Evolutionary conservation across 495 filamentous ascomycete species (phyloP).

Genomic region (Alectoria sarmentosa): DNA sequence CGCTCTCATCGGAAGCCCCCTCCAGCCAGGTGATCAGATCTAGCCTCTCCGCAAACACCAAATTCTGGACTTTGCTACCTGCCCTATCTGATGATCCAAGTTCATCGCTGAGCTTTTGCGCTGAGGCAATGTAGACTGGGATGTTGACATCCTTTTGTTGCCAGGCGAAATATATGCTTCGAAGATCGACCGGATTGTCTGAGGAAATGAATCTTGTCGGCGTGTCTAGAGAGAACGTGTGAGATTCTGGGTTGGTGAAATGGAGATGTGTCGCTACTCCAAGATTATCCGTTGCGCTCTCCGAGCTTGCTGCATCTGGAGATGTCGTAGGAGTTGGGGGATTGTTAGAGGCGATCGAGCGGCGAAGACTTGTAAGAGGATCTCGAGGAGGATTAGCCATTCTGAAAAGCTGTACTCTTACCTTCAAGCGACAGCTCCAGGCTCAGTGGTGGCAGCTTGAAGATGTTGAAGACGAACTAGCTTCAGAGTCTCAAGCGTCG

Average conservation of each 20-base stretch:
- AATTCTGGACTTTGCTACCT: conserved; percentile 59
- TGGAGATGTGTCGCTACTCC: conserved; percentile 74
- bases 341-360: conserved; percentile 60
- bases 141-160: conserved; percentile 81
- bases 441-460: neutral
- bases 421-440: neutral
- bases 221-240: conserved; percentile 63
- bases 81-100: conserved; percentile 50
- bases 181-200: conserved; percentile 71
- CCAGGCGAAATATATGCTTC: conserved; percentile 93
- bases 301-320: conserved; percentile 40
- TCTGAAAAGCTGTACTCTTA: neutral
- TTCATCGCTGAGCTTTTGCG: conserved; percentile 72
- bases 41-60: conserved; percentile 82
- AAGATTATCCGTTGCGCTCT: conserved; percentile 46
- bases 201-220: conserved; percentile 78
- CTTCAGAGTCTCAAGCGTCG: neutral
- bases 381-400: conserved; percentile 35
- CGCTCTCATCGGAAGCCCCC: conserved; percentile 78
- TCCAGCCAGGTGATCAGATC: conserved; percentile 91
- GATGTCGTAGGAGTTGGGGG: conserved; percentile 64
- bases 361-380: conserved; percentile 71
- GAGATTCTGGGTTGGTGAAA: conserved; percentile 57
- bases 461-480: neutral
- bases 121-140: conserved; percentile 80